Base-by-base conservation (phyloP, 73 alveolate genomes). In the Tetrahymena thermophila region DNA sequence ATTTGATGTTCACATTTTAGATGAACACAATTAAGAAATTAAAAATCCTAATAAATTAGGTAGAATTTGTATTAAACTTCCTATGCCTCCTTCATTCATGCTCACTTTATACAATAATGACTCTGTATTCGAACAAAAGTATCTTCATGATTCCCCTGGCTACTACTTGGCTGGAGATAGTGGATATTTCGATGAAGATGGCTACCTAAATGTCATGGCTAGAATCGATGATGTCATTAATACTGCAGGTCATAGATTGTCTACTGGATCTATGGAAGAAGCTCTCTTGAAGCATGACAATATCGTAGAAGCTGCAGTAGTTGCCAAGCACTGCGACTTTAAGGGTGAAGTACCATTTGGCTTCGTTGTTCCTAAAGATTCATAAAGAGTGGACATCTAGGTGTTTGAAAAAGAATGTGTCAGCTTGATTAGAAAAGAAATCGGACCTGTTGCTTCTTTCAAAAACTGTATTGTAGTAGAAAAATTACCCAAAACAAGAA, bases 41-140 rank as follows among this genome's bases (percentile, higher is more conserved):
- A 96, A 44, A 55, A 71, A 11, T 7, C 98, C 98, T 50, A 95
- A 94, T 38, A 85, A 94, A 56, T 85, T 97, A 83, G 99, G 99
- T 56, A 97, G 97, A 95, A 98, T 99, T 34, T 97, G 98, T 56
- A 97, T 98, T 44, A 97, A 98, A 97, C 98, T 99, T 85, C 99
- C 99, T 50, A 95, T 99, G 98, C 99, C 99, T 44, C 99, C 99
- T 17, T 99, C 99, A 15, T 98, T 99, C 95, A 98, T 99, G 99
- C 97, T 97, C 58, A 98, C 99, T 35, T 97, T 99, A 34, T 99
- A 98, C 99, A 98, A 98, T 43, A 99, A 98, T 96, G 99, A 99
- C 71, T 98, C 98, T 84, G 99, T 99, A 3, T 99, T 98, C 94
- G 96, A 96, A 31, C 94, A 98, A 94, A 98, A 98, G 96, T 99